These are phyloP conservation scores for Fusarium sambucinum DNA, from an alignment of 2,329 filamentous ascomycete species.

Conservation along the genomic window DNA sequence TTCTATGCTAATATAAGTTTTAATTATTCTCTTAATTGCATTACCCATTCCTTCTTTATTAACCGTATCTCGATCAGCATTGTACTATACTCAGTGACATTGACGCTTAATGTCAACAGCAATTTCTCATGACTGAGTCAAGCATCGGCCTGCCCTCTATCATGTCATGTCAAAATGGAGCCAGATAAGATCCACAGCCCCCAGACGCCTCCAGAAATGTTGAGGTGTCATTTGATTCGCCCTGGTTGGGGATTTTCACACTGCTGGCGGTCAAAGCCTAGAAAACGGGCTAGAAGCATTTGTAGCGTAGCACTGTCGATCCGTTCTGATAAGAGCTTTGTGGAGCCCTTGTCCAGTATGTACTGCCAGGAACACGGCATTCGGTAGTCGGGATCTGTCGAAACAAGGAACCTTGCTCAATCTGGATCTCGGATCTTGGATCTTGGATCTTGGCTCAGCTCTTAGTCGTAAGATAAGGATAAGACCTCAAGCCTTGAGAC, in stretches of 20 bases:
- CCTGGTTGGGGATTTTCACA: background rate
- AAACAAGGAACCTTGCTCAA: constrained; percentile 4
- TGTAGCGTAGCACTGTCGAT: constrained; percentile 25
- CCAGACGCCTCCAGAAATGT: constrained; percentile 32
- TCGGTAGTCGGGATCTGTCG: constrained; percentile 31
- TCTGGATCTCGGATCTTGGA: background rate
- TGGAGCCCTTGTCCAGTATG: constrained; percentile 9
- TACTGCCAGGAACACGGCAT: constrained; percentile 32
- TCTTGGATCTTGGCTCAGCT: background rate
- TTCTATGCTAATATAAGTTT: background rate
- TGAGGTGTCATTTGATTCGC: constrained; percentile 34
- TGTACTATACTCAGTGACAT: background rate
- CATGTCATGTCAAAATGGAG: constrained; percentile 28
- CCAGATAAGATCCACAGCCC: constrained; percentile 17
- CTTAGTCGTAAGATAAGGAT: constrained; percentile 9
- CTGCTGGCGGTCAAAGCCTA: constrained; percentile 30
- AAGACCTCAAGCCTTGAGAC: background rate
- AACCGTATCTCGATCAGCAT: background rate
- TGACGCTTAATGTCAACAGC: background rate
- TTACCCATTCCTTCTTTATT: background rate
- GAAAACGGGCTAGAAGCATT: constrained; percentile 21
- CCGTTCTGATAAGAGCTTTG: constrained; percentile 27
- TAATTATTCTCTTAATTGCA: background rate
- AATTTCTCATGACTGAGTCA: constrained; percentile 16
- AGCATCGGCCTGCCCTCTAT: constrained; percentile 22